Base-by-base conservation (phyloP, 2,329 filamentous ascomycete genomes). In the Ophiognomonia clavigignenti-juglandacearum region DNA sequence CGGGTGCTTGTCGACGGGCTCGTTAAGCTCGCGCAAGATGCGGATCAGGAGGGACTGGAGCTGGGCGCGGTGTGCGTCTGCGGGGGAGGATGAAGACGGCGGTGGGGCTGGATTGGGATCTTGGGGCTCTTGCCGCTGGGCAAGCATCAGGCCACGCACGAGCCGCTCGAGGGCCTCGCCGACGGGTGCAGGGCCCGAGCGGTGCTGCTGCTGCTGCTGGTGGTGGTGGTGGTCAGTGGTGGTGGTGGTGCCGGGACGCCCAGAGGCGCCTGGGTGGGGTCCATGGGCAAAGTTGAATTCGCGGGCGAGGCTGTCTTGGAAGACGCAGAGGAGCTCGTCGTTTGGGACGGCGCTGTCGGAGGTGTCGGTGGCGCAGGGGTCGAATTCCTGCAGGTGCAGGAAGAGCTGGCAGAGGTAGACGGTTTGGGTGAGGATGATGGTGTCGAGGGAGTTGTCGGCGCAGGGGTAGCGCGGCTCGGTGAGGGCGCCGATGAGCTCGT, bases 351-450 rank as follows among this genome's bases (percentile, higher is more conserved):
- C 24, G 11, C 48, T 46, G 32, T 45, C 37, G 13, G 43, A 20
- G 32, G 39, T 22, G 6, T 48, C 42, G 41, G 39, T 44, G 34
- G 36, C 37, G 34, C 45, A 51, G 14, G 49, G 49, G 23, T 51
- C 49, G 38, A 51, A 51, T 38, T 51, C 49, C 24, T 51, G 49
- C 22, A 51, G 38, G 29, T 51, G 49, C 18, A 51, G 45, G 22
- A 51, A 37, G 26, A 51, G 45, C 49, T 51, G 49, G 27, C 47
- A 47, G 14, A 51, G 49, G 39, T 51, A 48, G 24, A 51, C 42
- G 45, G 49, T 51, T 42, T 51, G 49, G 22, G 47, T 48, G 26
- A 51, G 45, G 27, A 51, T 45, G 45, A 51, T 51, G 42, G 49
- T 51, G 18, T 51, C 49, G 34, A 51, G 42, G 29, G 41, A 41